These are phyloP conservation scores for Udeniomyces megalosporus DNA, from an alignment of 768 basidiomycete species.

Conservation along the genomic window DNA sequence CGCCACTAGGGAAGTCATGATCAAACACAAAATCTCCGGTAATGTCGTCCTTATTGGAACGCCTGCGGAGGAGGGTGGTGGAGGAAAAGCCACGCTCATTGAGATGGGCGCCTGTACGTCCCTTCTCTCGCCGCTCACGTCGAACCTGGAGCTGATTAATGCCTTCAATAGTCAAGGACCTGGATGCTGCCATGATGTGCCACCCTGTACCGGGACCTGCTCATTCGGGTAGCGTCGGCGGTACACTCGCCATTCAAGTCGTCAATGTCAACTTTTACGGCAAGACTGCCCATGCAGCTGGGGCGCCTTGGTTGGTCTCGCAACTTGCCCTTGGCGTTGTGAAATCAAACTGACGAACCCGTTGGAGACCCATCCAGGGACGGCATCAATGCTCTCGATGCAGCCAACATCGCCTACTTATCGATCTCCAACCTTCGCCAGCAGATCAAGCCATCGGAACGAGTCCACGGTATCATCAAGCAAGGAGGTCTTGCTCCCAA, in stretches of 20 bases:
- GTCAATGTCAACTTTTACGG: slow-evolving; percentile 18
- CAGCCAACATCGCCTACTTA: slow-evolving; percentile 69
- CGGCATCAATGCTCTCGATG: slow-evolving; percentile 36
- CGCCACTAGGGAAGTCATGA: slow-evolving; percentile 18
- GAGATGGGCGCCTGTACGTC: slow-evolving; percentile 19
- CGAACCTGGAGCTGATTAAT: too few relatives aligned
- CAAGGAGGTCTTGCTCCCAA: slow-evolving; percentile 55
- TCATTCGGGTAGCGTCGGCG: background rate
- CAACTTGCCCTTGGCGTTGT: background rate
- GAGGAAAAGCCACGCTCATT: slow-evolving; percentile 20
- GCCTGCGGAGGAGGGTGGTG: slow-evolving; percentile 24
- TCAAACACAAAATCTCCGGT: slow-evolving; percentile 18
- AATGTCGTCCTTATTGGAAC: slow-evolving; percentile 21
- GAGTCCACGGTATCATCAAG: slow-evolving; percentile 60
- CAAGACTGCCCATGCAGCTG: slow-evolving; percentile 20
- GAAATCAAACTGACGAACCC: too few relatives aligned
- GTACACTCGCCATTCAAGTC: background rate
- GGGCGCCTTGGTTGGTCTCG: slow-evolving; percentile 11
- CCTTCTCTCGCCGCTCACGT: background rate
- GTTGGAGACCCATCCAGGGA: background rate
- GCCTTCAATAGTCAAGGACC: slow-evolving; percentile 2
- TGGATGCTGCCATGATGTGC: slow-evolving; percentile 23
- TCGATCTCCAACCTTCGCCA: slow-evolving; percentile 65
- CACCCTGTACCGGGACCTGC: background rate
- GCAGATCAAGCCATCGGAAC: slow-evolving; percentile 66